Conservation (phyloP, 495 filamentous ascomycete genomes). For the Collariella sp. region DNA sequence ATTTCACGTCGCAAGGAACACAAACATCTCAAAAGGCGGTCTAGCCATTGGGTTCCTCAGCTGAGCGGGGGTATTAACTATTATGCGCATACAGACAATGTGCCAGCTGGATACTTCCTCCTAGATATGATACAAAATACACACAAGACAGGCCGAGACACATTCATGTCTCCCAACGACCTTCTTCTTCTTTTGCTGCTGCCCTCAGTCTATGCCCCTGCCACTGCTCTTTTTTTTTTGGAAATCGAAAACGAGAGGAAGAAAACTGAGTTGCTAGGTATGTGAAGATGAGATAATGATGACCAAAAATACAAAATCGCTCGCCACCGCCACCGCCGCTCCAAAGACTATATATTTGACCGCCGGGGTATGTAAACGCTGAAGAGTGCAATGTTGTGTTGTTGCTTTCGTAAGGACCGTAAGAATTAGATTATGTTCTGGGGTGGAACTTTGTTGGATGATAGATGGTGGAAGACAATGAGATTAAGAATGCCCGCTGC, state of each 20-base stretch:
- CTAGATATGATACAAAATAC: too few species aligned
- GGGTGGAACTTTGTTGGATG: not conserved
- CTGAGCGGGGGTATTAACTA: too few species aligned
- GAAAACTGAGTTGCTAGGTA: too few species aligned
- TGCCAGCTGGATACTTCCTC: too few species aligned
- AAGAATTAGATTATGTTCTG: constrained; percentile 4
- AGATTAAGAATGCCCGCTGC: not conserved
- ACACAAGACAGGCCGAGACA: too few species aligned
- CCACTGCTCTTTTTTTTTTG: not conserved
- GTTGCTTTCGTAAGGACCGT: constrained; percentile 16
- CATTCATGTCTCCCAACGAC: too few species aligned
- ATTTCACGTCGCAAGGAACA: too few species aligned
- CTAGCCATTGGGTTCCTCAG: too few species aligned
- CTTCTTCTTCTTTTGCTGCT: too few species aligned
- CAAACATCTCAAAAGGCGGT: too few species aligned
- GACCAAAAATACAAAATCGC: not conserved
- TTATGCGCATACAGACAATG: too few species aligned
- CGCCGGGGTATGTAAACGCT: not conserved
- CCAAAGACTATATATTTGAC: not conserved
- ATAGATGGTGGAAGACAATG: not conserved
- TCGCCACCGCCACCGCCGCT: not conserved
- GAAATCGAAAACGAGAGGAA: not conserved
- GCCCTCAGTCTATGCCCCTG: not conserved
- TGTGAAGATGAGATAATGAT: not conserved
- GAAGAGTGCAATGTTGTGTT: constrained; percentile 4